phyloP scores from a whole-genome alignment of 148 eudicot species.

The Heliosperma pusillum region DNA sequence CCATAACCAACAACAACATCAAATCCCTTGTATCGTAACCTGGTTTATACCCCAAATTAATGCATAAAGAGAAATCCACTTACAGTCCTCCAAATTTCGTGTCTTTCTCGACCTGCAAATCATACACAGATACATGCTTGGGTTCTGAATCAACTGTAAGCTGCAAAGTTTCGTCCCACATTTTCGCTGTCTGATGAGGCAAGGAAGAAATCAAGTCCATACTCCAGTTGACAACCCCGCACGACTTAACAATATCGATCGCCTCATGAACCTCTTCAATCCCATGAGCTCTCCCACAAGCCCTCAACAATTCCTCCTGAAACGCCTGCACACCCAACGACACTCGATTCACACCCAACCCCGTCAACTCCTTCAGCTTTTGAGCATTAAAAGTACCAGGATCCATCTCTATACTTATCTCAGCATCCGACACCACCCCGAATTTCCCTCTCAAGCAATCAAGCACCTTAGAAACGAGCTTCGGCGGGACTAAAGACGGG shows the following conservation, averaged over 20 bases:
- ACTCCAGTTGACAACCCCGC: constrained; percentile 86
- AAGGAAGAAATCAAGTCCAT: constrained; percentile 91
- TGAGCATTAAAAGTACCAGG: constrained; percentile 77
- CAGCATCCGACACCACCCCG: constrained; percentile 59
- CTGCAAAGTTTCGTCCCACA: constrained; percentile 92
- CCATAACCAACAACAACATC: constrained; percentile 17
- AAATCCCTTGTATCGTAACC: not conserved
- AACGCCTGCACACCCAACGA: constrained; percentile 94
- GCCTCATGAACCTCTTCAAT: constrained; percentile 70
- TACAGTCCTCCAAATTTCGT: constrained; percentile 84
- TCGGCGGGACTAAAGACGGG: constrained; percentile 88
- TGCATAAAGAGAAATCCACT: constrained; percentile 29
- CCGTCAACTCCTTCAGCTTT: constrained; percentile 52
- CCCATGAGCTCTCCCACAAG: constrained; percentile 97
- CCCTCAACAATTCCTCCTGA: constrained; percentile 76
- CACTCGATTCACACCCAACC: constrained; percentile 82
- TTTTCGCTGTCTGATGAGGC: constrained; percentile 77
- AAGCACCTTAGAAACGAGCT: constrained; percentile 56
- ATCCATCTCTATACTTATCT: constrained; percentile 94
- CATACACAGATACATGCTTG: constrained; percentile 82
- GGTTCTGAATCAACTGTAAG: constrained; percentile 64
- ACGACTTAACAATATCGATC: constrained; percentile 56
- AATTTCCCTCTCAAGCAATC: constrained; percentile 48
- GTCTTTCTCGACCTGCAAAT: constrained; percentile 85
- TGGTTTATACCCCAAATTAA: not conserved